Evolutionary conservation across 176 grass and related monocot genomes (phyloP).

Genomic region (Cenchrus purpureus): DNA sequence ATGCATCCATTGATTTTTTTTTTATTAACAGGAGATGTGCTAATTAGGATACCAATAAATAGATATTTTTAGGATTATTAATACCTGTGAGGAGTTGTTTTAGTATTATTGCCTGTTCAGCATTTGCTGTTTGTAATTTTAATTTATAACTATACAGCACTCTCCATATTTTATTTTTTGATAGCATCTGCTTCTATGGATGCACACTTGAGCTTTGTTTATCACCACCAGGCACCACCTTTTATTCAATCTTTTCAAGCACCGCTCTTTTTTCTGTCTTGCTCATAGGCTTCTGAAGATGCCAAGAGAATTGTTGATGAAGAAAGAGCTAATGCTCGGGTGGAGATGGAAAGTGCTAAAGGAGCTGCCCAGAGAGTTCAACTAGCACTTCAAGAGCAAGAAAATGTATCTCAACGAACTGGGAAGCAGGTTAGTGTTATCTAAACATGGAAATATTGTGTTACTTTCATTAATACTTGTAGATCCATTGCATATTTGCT

Average conservation of each 20-base stretch:
- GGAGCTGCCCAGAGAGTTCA: slow-evolving; percentile 63
- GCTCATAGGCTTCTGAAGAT: slow-evolving; percentile 79
- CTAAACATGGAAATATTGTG: background rate
- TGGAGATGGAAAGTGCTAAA: slow-evolving; percentile 72
- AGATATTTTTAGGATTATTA: background rate
- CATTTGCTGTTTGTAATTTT: background rate
- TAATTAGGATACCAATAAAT: background rate
- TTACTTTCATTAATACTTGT: slow-evolving; percentile 1
- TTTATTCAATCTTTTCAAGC: slow-evolving; percentile 14
- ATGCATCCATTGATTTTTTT: background rate
- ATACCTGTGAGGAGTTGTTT: background rate
- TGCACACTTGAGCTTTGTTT: background rate
- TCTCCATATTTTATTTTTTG: slow-evolving; percentile 7
- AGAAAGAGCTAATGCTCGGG: slow-evolving; percentile 68
- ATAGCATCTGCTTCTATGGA: slow-evolving; percentile 5
- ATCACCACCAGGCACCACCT: background rate
- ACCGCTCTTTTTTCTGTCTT: slow-evolving; percentile 22
- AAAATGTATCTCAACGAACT: slow-evolving; percentile 46
- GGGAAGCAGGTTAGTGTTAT: slow-evolving; percentile 63
- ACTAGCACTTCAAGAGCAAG: slow-evolving; percentile 66
- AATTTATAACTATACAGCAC: background rate
- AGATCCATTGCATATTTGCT: background rate
- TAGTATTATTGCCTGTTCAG: background rate
- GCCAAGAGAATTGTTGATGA: slow-evolving; percentile 77
- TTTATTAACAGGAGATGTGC: slow-evolving; percentile 3